phyloP scores from a whole-genome alignment of 129 eudicot species.

The Glebionis coronaria region DNA sequence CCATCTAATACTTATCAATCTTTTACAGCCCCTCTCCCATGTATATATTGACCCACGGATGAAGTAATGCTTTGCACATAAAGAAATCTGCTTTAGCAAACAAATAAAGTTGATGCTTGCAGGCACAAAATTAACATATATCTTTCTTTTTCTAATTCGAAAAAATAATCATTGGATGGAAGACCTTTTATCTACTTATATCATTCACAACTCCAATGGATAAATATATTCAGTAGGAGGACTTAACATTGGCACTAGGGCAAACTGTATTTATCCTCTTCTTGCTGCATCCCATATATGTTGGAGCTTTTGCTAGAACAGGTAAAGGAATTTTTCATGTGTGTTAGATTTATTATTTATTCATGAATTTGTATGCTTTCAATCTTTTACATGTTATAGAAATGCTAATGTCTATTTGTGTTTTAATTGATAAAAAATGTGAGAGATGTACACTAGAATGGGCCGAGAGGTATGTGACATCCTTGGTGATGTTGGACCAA shows the following conservation, averaged over 20 bases:
- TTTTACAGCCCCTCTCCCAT: too few species aligned
- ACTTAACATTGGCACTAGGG: conserved; percentile 94
- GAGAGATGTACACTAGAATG: conserved; percentile 82
- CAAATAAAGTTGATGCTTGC: too few species aligned
- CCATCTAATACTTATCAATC: too few species aligned
- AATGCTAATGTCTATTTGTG: background rate
- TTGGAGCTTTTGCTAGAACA: conserved; percentile 90
- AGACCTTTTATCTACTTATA: conserved; percentile 76
- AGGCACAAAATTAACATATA: too few species aligned
- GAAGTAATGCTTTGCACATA: too few species aligned
- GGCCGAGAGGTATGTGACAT: conserved; percentile 63
- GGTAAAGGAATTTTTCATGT: conserved; percentile 36
- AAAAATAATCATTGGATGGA: conserved; percentile 95
- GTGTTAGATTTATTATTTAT: background rate
- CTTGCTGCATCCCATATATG: conserved; percentile 93
- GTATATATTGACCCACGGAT: too few species aligned
- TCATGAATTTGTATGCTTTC: background rate
- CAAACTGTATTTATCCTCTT: conserved; percentile 95
- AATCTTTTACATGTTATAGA: conserved; percentile 7
- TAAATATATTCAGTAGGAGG: conserved; percentile 49
- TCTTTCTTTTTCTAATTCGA: too few species aligned
- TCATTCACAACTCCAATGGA: conserved; percentile 36
- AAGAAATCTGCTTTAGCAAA: too few species aligned
- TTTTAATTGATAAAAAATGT: conserved; percentile 46
- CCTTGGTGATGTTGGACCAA: too few species aligned